Base-by-base conservation (phyloP, 345 rosid species). In the Erysimum cheiranthoides region DNA sequence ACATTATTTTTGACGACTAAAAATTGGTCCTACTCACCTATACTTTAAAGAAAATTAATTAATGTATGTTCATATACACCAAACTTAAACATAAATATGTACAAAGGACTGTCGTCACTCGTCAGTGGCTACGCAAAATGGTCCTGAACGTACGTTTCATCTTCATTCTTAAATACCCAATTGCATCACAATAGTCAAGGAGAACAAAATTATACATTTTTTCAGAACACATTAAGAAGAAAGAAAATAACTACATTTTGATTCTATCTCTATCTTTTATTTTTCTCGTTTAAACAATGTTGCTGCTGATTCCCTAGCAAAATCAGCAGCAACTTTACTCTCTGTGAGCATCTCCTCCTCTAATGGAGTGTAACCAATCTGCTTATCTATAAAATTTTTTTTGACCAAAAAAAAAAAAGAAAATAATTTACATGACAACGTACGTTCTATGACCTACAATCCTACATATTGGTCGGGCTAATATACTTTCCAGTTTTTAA, bases 11-110 rank as follows among this genome's bases (percentile, higher is more conserved):
- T 52, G 61, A 60, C 39, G 28, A 76, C 58, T 32, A 2, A 0
- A 0, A 6, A 17, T 74, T 69, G 70, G 74, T 32, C 74, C 70
- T 31, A 70, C 64, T 61, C 63, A 68, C 74, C 79, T 52, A 40
- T 25, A 68, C 64, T 25, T 21, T 51, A 18, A 39, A 58, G 43
- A 39, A 51, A 52, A 75, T 40, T 76, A 21, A 61, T 68, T 39
- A 21, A 43, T 2, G 10, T 65, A 39, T 49, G 4, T 47, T 67
- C 21, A 66, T 17, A 38, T 25, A 59, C 5, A 58, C 47, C 56
- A n/a, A 61, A 60, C 63, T 52, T 61, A 50, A 49, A 46, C 50
- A 56, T 57, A 34, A 34, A 36, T 38, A 46, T 66, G 51, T 36
- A 10, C 13, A 30, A 45, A 25, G 9, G 59, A 56, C 31, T 11